These are phyloP conservation scores for Cordyceps sp. DNA, from an alignment of 2,329 filamentous ascomycete genomes.

Conservation along the genomic window DNA sequence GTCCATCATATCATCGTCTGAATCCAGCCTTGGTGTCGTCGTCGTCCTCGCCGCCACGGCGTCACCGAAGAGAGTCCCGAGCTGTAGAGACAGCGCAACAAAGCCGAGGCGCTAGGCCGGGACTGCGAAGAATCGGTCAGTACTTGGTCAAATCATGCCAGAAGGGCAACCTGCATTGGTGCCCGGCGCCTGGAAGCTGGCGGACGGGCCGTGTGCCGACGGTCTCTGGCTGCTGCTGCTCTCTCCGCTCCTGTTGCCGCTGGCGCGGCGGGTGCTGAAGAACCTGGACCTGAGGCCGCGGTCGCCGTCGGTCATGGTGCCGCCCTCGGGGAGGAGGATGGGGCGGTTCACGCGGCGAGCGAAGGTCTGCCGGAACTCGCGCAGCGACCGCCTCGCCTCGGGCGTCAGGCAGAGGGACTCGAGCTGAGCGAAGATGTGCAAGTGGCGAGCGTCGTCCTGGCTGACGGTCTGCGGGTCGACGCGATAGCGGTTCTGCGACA, in stretches of 20 bases:
- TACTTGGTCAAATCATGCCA: not conserved
- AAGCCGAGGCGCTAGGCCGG: not conserved
- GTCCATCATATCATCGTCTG: slow-evolving; percentile 1
- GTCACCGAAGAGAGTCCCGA: slow-evolving; percentile 1
- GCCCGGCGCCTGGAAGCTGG: not conserved
- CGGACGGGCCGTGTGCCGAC: not conserved
- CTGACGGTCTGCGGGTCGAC: not conserved
- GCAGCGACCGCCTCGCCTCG: slow-evolving; percentile 29
- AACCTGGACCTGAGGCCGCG: slow-evolving; percentile 11
- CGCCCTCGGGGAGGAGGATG: slow-evolving; percentile 21
- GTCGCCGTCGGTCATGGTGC: slow-evolving; percentile 11
- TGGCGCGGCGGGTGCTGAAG: slow-evolving; percentile 7
- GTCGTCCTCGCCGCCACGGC: slow-evolving; percentile 1
- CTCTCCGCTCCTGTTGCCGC: no score
- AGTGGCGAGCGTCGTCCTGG: slow-evolving; percentile 23
- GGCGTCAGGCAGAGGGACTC: slow-evolving; percentile 27
- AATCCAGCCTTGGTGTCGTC: slow-evolving; percentile 1
- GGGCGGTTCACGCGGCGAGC: slow-evolving; percentile 22
- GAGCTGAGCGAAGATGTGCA: slow-evolving; percentile 28
- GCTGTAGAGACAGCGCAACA: slow-evolving; percentile 1
- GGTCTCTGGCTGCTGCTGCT: no score
- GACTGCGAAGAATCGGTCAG: not conserved
- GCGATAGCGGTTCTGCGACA: slow-evolving; percentile 10
- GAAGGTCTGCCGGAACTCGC: slow-evolving; percentile 31
- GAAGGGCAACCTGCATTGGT: slow-evolving; percentile 1